Evolutionary conservation across 371 early-diverging fungal genomes (phyloP), one percentile per base, ranked within the genome.

Genomic region (Apophysomyces sp.): DNA sequence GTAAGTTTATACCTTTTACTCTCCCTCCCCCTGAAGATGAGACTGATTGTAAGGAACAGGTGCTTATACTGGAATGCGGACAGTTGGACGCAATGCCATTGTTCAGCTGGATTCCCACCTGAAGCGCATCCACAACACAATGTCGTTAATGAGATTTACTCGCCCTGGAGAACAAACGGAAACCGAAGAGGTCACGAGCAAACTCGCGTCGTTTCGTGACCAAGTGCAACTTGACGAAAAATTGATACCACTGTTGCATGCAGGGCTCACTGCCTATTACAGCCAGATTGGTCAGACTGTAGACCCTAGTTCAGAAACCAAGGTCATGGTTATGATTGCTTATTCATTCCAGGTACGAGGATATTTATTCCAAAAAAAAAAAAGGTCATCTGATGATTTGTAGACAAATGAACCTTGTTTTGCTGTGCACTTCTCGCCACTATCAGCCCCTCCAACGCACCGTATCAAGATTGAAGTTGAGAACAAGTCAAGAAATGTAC

Each of bases 11-110:
- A 18, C 21, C 26, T 37, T 37, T 49, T 16, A 18, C 32, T 16
- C n/a, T n/a, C n/a, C n/a, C n/a, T n/a, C n/a, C n/a, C n/a, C 8
- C 2, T 31, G 13, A 27, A 44, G 3, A 13, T n/a, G 37, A 41
- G 16, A 12, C 31, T n/a, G n/a, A n/a, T n/a, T 24, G 30, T 27
- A 6, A 18, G 15, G 27, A 0, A 16, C 31, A 80, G 84, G 81
- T 18, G 81, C 84, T 8, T 85, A 85, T 51, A 85, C 86, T 2
- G 75, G 76, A 4, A 81, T 80, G 72, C 73, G 86, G 18, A 83
- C 82, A 0, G 67, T 83, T 1, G 57, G 72, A 1, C 60, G 73
- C 18, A 55, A 62, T n/a, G 60, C 78, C 2, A 71, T 85, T 49
- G 75, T 82, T 3, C 86, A 83, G 31, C 67, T 85, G 11, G 52